Evolutionary conservation across 1,139 yeast species (phyloP).

Genomic region (Geotrichum cucujoidarum): DNA sequence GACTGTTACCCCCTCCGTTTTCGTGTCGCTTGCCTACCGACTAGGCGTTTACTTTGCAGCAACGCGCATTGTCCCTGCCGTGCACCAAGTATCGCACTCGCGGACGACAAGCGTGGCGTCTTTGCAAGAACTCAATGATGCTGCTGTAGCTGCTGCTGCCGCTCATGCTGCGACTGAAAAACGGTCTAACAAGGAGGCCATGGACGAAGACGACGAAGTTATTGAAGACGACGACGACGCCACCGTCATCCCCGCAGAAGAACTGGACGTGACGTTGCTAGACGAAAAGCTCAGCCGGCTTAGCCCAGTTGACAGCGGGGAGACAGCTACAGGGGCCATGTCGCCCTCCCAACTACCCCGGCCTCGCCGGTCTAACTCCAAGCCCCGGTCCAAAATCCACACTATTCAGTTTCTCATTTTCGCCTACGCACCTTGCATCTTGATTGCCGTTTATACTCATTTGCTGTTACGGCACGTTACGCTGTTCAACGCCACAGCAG

Average conservation of each 20-base stretch:
- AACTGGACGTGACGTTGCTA: background rate
- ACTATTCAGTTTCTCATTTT: constrained; percentile 49
- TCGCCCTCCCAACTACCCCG: background rate
- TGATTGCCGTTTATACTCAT: constrained; percentile 92
- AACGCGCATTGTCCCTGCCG: constrained; percentile 76
- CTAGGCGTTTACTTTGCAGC: constrained; percentile 88
- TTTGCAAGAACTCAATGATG: background rate
- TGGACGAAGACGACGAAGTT: constrained; percentile 10
- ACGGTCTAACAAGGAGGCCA: background rate
- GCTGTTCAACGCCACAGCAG: constrained; percentile 40
- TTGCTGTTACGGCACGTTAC: constrained; percentile 85
- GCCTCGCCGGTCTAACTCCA: background rate
- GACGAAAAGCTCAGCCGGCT: background rate
- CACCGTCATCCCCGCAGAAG: constrained; percentile 3
- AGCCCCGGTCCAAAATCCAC: constrained; percentile 33
- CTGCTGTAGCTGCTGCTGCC: background rate
- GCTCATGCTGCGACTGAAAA: background rate
- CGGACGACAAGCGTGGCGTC: background rate
- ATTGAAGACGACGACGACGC: constrained; percentile 6
- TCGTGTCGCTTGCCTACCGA: constrained; percentile 77
- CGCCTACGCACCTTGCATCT: constrained; percentile 87
- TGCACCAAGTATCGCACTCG: constrained; percentile 23
- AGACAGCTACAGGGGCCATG: background rate
- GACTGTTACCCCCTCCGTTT: constrained; percentile 75
- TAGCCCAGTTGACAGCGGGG: too few species aligned